Conservation (phyloP, 257 asterid species). For the Agastache rugosa region DNA sequence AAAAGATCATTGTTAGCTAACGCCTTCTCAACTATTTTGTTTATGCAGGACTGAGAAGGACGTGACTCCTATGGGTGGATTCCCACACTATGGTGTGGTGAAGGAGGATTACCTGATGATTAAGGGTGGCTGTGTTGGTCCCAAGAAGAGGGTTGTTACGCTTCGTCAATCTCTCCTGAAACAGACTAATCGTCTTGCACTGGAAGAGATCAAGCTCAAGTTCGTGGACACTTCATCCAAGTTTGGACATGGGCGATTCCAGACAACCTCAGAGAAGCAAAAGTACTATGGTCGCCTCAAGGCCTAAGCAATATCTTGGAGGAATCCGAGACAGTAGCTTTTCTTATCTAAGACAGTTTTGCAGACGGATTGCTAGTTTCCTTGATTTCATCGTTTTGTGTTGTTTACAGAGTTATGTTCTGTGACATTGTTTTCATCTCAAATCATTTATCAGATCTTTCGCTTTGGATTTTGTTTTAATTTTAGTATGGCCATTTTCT, state of each 20-base stretch:
- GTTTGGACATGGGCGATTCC: constrained; percentile 67
- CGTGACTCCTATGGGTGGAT: constrained; percentile 62
- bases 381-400: background rate
- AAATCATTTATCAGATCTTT: background rate
- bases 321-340: background rate
- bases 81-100: constrained; percentile 61
- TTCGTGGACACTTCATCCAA: constrained; percentile 60
- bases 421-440: constrained; percentile 1
- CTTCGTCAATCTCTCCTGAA: constrained; percentile 56
- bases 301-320: constrained; percentile 38
- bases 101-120: constrained; percentile 61
- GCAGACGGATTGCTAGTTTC: constrained; percentile 28
- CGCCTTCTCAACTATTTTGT: background rate
- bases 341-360: constrained; percentile 27
- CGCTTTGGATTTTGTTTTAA: background rate
- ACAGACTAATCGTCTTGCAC: constrained; percentile 58
- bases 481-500: too few relatives aligned
- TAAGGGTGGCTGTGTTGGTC: constrained; percentile 62
- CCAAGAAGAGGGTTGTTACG: constrained; percentile 59
- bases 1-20: background rate
- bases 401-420: background rate
- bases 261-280: constrained; percentile 59
- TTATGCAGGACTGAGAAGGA: constrained; percentile 57
- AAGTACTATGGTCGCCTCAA: constrained; percentile 52
- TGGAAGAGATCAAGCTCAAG: constrained; percentile 63